Evolutionary conservation across 257 asterid species (phyloP).

Genomic region (Scutellaria baicalensis): DNA sequence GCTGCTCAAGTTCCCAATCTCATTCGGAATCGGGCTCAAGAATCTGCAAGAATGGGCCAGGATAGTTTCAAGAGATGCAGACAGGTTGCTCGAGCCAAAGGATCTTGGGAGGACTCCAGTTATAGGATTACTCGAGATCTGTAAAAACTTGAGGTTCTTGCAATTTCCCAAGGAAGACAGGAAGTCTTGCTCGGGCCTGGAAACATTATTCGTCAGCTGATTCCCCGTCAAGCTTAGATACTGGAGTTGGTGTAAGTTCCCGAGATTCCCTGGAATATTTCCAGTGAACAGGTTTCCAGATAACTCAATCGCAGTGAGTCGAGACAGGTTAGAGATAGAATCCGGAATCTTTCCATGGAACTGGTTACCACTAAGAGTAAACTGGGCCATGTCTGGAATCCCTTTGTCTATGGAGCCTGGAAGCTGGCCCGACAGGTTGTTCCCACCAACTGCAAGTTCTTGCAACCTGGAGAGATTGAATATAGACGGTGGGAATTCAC

Average conservation of each 20-base stretch:
- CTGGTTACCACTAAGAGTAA: background rate
- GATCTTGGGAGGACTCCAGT: background rate
- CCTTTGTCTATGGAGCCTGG: background rate
- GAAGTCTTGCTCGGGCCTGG: background rate
- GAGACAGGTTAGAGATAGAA: constrained; percentile 14
- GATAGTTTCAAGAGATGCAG: background rate
- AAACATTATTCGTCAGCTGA: background rate
- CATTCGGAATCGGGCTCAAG: background rate
- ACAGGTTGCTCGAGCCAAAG: background rate
- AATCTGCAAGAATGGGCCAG: background rate
- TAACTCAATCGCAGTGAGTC: background rate
- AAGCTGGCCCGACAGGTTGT: background rate
- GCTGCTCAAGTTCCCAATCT: background rate
- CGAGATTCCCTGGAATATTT: background rate
- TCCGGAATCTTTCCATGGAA: constrained; percentile 17
- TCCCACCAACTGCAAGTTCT: background rate
- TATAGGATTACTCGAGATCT: background rate
- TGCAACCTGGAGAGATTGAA: background rate
- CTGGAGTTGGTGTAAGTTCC: background rate
- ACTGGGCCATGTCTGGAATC: background rate
- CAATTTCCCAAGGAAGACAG: background rate
- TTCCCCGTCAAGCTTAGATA: background rate
- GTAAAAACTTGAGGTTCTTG: background rate
- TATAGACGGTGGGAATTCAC: constrained; percentile 11
- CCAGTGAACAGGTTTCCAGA: background rate